Evolutionary conservation across 2,329 filamentous ascomycete species (phyloP).

Genomic region (Pseudocercospora musae): DNA sequence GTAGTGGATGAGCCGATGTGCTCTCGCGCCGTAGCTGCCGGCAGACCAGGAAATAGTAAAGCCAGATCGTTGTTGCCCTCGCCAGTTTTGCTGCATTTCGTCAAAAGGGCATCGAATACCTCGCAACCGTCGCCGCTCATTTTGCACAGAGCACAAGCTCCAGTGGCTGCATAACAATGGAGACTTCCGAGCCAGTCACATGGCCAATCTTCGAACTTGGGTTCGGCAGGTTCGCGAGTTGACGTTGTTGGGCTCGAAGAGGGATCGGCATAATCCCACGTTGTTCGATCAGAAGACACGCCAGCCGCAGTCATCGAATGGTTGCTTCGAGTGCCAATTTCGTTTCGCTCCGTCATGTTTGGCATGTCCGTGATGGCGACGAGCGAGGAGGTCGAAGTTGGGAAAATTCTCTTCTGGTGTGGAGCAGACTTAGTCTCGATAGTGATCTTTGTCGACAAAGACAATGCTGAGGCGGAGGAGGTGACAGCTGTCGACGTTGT

Average conservation of each 20-base stretch:
- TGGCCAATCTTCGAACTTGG: not conserved
- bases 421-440: no score
- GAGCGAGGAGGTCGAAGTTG: not conserved
- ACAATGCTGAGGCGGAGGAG: no score
- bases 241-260: not conserved
- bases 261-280: not conserved
- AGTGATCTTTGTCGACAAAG: no score
- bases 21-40: not conserved
- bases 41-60: not conserved
- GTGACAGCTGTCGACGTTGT: no score
- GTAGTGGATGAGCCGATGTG: not conserved
- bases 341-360: not conserved
- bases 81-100: not conserved
- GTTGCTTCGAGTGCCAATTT: not conserved
- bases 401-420: not conserved
- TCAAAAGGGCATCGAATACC: not conserved
- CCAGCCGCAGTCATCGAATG: not conserved
- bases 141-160: not conserved
- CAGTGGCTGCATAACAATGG: not conserved
- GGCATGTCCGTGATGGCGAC: not conserved
- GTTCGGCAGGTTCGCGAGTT: not conserved
- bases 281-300: not conserved
- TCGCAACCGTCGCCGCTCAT: not conserved
- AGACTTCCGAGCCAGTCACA: not conserved
- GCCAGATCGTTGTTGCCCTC: not conserved